phyloP scores from a whole-genome alignment of 169 alveolate species.

The Cyclospora cayetanensis region DNA sequence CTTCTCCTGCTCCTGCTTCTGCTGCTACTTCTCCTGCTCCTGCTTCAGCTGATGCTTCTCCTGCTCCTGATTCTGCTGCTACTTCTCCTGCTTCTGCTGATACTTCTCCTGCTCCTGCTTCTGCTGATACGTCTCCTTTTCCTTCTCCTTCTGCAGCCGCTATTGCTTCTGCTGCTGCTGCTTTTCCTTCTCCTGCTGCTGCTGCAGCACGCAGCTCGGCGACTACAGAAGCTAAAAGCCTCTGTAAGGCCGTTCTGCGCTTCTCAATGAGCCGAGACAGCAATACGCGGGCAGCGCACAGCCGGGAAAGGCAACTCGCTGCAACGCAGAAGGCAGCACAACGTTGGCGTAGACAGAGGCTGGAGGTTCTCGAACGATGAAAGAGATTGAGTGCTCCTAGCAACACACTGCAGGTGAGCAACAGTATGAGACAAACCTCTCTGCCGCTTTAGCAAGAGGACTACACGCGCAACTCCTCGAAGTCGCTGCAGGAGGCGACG shows the following conservation, averaged over 20 bases:
- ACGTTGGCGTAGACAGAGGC: neutral
- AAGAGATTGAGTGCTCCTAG: neutral
- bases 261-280: neutral
- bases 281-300: conserved; percentile 10
- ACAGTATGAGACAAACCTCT: neutral
- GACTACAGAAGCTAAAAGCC: neutral
- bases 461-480: neutral
- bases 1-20: neutral
- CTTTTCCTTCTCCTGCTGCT: neutral
- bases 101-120: neutral
- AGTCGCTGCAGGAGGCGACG: neutral
- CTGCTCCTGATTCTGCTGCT: neutral
- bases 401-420: neutral
- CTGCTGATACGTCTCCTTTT: neutral
- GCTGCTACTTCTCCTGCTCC: neutral
- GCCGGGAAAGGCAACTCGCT: neutral
- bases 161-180: neutral
- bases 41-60: neutral
- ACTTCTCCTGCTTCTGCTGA: too few species aligned
- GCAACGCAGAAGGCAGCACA: neutral
- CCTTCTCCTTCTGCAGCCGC: too few species aligned
- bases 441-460: neutral
- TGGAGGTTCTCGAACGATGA: neutral
- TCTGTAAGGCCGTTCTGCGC: neutral
- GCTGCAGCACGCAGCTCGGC: neutral